Conservation (phyloP, 2,329 filamentous ascomycete genomes). For the Teratosphaeria viscida region DNA sequence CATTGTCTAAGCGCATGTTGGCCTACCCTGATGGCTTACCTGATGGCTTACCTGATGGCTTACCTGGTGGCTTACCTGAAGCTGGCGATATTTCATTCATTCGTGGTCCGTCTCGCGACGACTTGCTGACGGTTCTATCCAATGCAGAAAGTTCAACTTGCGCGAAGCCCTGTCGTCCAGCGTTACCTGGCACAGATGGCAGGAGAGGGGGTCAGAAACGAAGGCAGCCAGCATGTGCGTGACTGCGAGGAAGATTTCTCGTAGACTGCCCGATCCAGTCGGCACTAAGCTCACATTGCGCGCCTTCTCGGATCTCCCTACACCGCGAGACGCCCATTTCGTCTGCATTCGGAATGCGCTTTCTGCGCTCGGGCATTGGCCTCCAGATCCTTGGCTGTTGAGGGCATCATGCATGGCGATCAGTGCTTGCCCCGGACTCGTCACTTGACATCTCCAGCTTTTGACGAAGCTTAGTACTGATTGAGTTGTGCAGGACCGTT, state of each 20-base stretch:
- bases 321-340: not conserved
- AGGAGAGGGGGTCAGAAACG: not conserved
- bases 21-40: not conserved
- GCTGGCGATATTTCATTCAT: not conserved
- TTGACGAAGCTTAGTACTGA: not conserved
- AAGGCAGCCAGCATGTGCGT: not conserved
- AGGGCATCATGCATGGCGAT: too few species aligned
- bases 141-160: constrained; percentile 23
- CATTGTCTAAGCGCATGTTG: too few species aligned
- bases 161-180: constrained; percentile 20
- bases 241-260: constrained; percentile 1
- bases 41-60: not conserved
- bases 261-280: not conserved
- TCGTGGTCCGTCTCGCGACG: not conserved
- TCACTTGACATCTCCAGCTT: not conserved
- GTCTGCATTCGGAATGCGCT: not conserved
- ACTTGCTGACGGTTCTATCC: not conserved
- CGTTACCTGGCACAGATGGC: constrained; percentile 18
- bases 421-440: too few species aligned
- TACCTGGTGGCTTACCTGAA: not conserved
- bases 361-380: not conserved
- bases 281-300: not conserved
- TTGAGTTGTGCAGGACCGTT: not conserved
- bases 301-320: not conserved
- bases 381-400: not conserved